Percentiles rank a stretch among this genome's conserved stretches.
Evolutionary conservation across 345 rosid genomes (phyloP).

Genomic region (Euphorbia pulcherrima): DNA sequence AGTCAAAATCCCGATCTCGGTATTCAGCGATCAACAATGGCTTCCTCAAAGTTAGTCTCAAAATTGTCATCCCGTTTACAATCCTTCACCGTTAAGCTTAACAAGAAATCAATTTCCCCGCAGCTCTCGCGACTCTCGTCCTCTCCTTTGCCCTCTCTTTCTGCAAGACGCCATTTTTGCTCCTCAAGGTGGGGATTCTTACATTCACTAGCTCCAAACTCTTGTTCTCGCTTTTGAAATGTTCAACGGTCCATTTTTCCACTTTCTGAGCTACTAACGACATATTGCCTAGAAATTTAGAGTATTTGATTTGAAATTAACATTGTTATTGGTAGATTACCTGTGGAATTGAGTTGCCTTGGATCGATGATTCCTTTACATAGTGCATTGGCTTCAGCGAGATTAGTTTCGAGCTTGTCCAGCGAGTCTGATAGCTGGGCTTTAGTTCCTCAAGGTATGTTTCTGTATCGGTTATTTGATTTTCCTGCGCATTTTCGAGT

Average conservation of each 20-base stretch:
- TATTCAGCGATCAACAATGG: constrained; percentile 28
- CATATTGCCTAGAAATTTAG: neutral
- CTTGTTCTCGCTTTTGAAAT: neutral
- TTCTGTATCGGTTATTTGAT: neutral
- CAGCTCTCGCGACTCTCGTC: constrained; percentile 31
- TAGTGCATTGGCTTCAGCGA: constrained; percentile 60
- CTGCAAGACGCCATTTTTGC: constrained; percentile 39
- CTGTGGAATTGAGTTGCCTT: constrained; percentile 50
- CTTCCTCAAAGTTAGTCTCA: constrained; percentile 42
- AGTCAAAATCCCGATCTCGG: too few relatives aligned
- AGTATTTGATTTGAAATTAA: neutral
- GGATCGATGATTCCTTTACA: constrained; percentile 61
- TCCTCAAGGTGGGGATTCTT: constrained; percentile 26
- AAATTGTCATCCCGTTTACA: constrained; percentile 52
- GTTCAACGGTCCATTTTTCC: neutral
- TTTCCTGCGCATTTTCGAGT: neutral
- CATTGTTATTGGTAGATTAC: constrained; percentile 36
- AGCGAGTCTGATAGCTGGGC: constrained; percentile 55
- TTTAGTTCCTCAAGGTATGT: constrained; percentile 70
- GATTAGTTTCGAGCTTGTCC: constrained; percentile 58
- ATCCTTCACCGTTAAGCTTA: constrained; percentile 33
- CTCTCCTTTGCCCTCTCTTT: constrained; percentile 21
- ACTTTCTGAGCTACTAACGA: neutral
- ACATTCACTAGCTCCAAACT: neutral
- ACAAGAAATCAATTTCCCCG: constrained; percentile 33